Evolutionary conservation across 2,329 filamentous ascomycete genomes (phyloP), one percentile per base, ranked within the genome.

Genomic region (Plectosphaerella plurivora): DNA sequence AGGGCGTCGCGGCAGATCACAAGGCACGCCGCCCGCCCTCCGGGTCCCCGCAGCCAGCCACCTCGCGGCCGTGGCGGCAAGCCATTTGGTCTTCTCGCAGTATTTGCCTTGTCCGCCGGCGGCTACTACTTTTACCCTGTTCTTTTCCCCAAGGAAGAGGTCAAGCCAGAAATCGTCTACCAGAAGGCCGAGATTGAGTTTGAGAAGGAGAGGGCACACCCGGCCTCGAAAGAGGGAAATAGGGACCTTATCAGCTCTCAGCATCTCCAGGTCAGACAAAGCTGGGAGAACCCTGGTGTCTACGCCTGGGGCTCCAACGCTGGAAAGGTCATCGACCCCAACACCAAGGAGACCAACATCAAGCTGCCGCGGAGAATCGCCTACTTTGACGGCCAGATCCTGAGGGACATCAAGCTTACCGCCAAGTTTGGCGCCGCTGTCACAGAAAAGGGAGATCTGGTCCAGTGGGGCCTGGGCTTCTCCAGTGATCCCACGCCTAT

Each of bases 271-370:
- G 88, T 96, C 53, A 91, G 89, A 72, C 84, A 83, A 64, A 95
- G 89, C 69, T 84, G 81, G 78, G 82, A 84, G 69, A 86, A 89
- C 55, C 93, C 94, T 0, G 94, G 92, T 2, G 88, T 97, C 0
- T 97, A 96, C 70, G 84, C 88, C 5, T 99, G 94, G 93, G 94
- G 94, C 1, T 91, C 88, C 16, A 99, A 99, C 63, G 75, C 76
- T 15, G 90, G 91, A 55, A 82, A 81, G 60, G 92, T 96, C n/a
- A 89, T 89, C 37, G 91, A 92, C 42, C 91, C 92, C 1, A 85
- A 88, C 57, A 93, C 88, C 9, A 79, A 87, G 49, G 91, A 96
- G 51, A 73, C 75, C 28, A 81, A 86, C 56, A 77, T 97, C 66
- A 97, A 96, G 72, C 84, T 81, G 2, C 92, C 94, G 14, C 78